Base-by-base conservation (phyloP, 192 early-diverging fungal species). In the Rhizoclosmatium globosum region DNA sequence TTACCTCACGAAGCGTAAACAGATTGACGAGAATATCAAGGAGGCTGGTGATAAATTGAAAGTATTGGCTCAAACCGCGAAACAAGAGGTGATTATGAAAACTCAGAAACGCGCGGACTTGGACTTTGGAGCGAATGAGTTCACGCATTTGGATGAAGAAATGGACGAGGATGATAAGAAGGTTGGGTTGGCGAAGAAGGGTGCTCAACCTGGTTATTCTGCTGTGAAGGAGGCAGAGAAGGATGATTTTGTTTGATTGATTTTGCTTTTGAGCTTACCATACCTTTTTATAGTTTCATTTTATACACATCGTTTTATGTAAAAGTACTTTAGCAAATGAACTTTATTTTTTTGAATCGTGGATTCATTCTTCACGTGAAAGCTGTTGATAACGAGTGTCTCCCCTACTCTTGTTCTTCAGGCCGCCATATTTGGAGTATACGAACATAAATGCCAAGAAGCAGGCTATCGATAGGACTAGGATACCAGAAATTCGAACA, bases 41-140 rank as follows among this genome's bases (percentile, higher is more conserved):
- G 43, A n/a, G 4, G 73, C 73, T 6, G 44, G 47, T 11, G 61
- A 74, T 3, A 74, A 74, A 42, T 31, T 74, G 15, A 64, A 13
- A 23, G 56, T 45, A 23, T 9, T 74, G 31, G 73, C 73, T 11
- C 38, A 46, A 31, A 58, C 73, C 9, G 73, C 73, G 19, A 74
- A 74, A 44, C 73, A 74, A 57, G 73, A 74, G 45, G 73, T 74
- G 43, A 64, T 74, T 41, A 74, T 48, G 45, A 74, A 74, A 47
- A 64, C 73, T 44, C 73, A 64, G 42, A 64, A 44, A 45, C 73
- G 73, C 38, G 59, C 73, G 42, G 73, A 74, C 44, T 64, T 74
- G 57, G 73, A 74, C 19, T 74, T 64, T 64, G 73, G 73, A 6
- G 73, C 73, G 9, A 74, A 74, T 44, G 73, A 74, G 60, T 74